Percentiles rank a stretch among this genome's conserved stretches.
phyloP scores from a whole-genome alignment of 2,329 filamentous ascomycete genomes.

The Neofusicoccum sp. region DNA sequence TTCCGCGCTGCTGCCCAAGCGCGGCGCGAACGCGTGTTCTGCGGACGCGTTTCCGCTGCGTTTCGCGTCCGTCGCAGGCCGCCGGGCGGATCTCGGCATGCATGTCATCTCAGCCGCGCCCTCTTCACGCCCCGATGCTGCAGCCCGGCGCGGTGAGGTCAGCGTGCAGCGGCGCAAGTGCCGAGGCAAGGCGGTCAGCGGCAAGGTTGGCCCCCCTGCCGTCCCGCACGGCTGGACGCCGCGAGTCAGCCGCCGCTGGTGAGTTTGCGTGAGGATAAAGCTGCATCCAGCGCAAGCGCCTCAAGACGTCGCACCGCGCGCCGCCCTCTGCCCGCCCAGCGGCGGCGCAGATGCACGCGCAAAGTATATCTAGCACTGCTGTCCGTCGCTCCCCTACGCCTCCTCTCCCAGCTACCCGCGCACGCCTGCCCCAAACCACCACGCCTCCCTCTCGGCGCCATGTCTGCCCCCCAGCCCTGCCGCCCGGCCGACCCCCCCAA shows the following conservation, averaged over 20 bases:
- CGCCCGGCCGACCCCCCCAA: not conserved
- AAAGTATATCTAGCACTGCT: conserved; percentile 20
- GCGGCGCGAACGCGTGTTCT: conserved; percentile 1
- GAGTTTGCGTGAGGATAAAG: conserved; percentile 17
- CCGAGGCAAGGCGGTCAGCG: conserved; percentile 18
- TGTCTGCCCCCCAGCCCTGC: conserved; percentile 5
- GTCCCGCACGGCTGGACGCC: conserved; percentile 7
- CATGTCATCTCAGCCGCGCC: not conserved
- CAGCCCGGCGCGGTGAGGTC: not conserved
- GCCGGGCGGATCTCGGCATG: conserved; percentile 20
- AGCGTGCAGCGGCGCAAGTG: conserved; percentile 16
- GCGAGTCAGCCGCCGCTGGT: conserved; percentile 16
- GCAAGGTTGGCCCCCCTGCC: conserved; percentile 17
- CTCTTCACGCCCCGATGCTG: conserved; percentile 5
- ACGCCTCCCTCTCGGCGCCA: not conserved
- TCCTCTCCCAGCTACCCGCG: conserved; percentile 11
- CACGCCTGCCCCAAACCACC: conserved; percentile 7
- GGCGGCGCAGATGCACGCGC: conserved; percentile 19
- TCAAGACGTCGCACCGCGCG: conserved; percentile 18
- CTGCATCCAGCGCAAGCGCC: conserved; percentile 13
- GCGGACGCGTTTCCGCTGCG: not conserved
- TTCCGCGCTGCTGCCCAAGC: conserved; percentile 16
- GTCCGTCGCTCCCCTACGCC: conserved; percentile 14
- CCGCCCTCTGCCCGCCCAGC: conserved; percentile 18
- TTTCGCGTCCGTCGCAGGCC: conserved; percentile 16